Evolutionary conservation across 495 filamentous ascomycete species (phyloP), one percentile per base, ranked within the genome.

Genomic region (Lineolata rhizophorae): DNA sequence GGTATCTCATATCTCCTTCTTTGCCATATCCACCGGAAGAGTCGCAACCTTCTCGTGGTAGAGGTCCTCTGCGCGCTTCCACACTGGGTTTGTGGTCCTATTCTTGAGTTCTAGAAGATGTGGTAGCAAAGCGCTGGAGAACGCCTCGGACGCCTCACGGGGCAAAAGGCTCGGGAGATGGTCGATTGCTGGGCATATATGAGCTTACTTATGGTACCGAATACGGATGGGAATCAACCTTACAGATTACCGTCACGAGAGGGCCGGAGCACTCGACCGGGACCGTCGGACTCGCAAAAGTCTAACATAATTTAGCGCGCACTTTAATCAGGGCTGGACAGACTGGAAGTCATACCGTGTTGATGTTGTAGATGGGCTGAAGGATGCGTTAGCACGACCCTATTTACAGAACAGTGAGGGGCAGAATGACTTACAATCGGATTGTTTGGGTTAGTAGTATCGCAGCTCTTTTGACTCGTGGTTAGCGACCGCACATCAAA

Each of bases 131-230:
- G 75, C 76, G 27, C 61, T 54, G 54, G 72, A 81, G 51, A 93
- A 94, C 17, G 77, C 68, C 59, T 95, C 85, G 20, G 70, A 79
- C 22, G 79, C 71, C 53, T 95, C 85, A 27, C 84, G 60, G 6
- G 85, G 79, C 12, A 95, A 63, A 22, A 93, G 65, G 18, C 70
- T 76, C 3, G 85, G 85, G 5, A 95, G 65, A 48, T 93, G 85
- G 48, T 93, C 84, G 43, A 95, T 93, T 32, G 68, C n/a, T n/a
- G n/a, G n/a, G n/a, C n/a, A n/a, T n/a, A n/a, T n/a, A n/a, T n/a
- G n/a, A n/a, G n/a, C n/a, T n/a, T n/a, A n/a, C n/a, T n/a, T n/a
- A n/a, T n/a, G n/a, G n/a, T n/a, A n/a, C n/a, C n/a, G n/a, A n/a
- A n/a, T n/a, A n/a, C n/a, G n/a, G n/a, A n/a, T n/a, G n/a, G n/a